Evolutionary conservation across 169 alveolate species (phyloP), one percentile per base, ranked within the genome.

Genomic region (Eimeria acervulina): DNA sequence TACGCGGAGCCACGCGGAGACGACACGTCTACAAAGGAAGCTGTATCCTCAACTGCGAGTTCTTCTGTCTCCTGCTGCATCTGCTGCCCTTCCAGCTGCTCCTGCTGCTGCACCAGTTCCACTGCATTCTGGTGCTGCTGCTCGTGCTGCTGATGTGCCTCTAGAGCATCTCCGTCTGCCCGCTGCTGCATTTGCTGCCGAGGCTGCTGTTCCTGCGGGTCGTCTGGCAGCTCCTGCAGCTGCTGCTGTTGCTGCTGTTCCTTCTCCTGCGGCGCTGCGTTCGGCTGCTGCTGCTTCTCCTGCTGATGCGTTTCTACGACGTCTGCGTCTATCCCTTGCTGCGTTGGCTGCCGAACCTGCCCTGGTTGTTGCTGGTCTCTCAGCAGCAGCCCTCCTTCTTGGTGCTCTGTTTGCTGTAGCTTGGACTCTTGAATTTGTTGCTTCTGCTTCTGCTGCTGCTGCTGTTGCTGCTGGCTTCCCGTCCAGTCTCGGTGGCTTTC

Each of bases 1-100:
- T 76, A 76, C 13, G 59, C 55, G 59, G 38, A 38, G 36, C 88
- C 88, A 36, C 61, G 88, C 10, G 88, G 88, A 21, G 88, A 76
- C n/a, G 33, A 31, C 51, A 13, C n/a, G n/a, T n/a, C 81, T 12
- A 23, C 44, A 70, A 28, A 70, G 44, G 26, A 33, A 2, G 19
- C 26, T 70, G 44, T 13, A 70, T 70, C 81, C 17, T 33, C 38
- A 13, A n/a, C 51, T 36, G 23, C 15, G 15, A 33, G 21, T 8
- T n/a, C 81, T 36, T 70, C 81, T 70, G 38, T 38, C 81, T 70
- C 51, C 81, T 70, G 81, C 81, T 70, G 51, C 51, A 33, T 28
- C 42, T 70, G 81, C 44, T 74, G 52, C 59, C 36, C 59, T 40
- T 33, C 55, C 85, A 17, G 81, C 81, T 68, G 47, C 81, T 74